These are phyloP conservation scores for Vitis hybrid DNA, from an alignment of 177 flowering plant species.

Conservation along the genomic window DNA sequence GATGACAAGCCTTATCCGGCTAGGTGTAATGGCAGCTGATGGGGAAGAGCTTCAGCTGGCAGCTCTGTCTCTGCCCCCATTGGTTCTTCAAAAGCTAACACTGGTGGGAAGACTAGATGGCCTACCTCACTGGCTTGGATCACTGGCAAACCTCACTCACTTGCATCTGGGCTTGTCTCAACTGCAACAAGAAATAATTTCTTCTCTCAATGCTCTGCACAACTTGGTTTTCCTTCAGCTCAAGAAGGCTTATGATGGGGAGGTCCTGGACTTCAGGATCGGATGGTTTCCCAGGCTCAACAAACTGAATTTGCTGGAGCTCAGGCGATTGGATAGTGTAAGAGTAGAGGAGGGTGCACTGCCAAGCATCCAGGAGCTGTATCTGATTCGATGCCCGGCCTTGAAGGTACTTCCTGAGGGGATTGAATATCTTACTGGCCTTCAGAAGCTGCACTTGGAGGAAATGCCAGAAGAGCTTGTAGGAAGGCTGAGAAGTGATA, in stretches of 20 bases:
- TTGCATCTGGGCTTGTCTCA: slow-evolving; percentile 21
- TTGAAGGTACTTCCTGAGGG: slow-evolving; percentile 30
- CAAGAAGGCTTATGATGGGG: slow-evolving; percentile 23
- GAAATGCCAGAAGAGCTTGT: slow-evolving; percentile 26
- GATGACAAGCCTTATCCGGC: background rate
- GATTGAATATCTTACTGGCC: slow-evolving; percentile 28
- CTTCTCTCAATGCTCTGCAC: slow-evolving; percentile 18
- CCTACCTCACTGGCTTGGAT: slow-evolving; percentile 31
- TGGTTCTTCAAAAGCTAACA: slow-evolving; percentile 28
- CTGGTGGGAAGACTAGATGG: slow-evolving; percentile 21
- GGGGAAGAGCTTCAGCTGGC: slow-evolving; percentile 8
- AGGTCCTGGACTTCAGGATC: slow-evolving; percentile 16
- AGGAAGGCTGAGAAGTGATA: background rate
- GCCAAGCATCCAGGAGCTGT: slow-evolving; percentile 19
- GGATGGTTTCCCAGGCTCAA: slow-evolving; percentile 17
- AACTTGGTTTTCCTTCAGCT: slow-evolving; percentile 26
- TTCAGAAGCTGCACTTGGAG: slow-evolving; percentile 28
- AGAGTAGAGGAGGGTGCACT: slow-evolving; percentile 30
- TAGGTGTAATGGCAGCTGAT: slow-evolving; percentile 3
- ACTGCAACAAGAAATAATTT: slow-evolving; percentile 9
- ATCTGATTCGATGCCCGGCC: slow-evolving; percentile 17
- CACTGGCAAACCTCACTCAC: slow-evolving; percentile 20
- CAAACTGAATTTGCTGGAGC: slow-evolving; percentile 17
- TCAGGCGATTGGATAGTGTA: slow-evolving; percentile 13
- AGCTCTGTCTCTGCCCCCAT: slow-evolving; percentile 16